phyloP scores from a whole-genome alignment of 495 filamentous ascomycete genomes.

The Aspergillus cavernicola region DNA sequence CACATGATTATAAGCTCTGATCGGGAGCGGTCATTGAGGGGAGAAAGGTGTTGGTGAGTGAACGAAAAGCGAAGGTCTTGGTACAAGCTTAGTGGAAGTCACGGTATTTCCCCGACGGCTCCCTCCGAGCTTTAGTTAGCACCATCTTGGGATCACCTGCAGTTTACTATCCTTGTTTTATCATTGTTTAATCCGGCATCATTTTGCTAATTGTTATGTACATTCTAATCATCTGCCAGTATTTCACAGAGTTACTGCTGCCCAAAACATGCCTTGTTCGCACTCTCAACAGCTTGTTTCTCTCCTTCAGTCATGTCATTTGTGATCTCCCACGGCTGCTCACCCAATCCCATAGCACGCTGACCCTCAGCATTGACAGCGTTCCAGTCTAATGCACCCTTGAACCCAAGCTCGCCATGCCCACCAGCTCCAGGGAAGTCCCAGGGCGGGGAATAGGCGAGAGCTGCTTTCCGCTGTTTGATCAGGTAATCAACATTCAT shows the following conservation, averaged over 20 bases:
- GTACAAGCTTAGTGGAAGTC: slow-evolving; percentile 6
- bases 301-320: slow-evolving; percentile 51
- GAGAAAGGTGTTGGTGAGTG: slow-evolving; percentile 5
- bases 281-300: slow-evolving; percentile 50
- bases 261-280: slow-evolving; percentile 54
- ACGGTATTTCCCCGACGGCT: background rate
- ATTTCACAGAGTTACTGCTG: too few species aligned
- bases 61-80: slow-evolving; percentile 1
- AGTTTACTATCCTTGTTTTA: background rate
- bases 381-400: slow-evolving; percentile 38
- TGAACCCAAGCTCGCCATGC: slow-evolving; percentile 40
- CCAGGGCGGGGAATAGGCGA: slow-evolving; percentile 47
- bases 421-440: slow-evolving; percentile 60
- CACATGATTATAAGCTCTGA: slow-evolving; percentile 34
- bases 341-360: slow-evolving; percentile 57
- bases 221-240: too few species aligned
- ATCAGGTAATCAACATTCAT: slow-evolving; percentile 65
- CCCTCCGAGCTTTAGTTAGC: background rate
- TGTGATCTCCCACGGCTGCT: slow-evolving; percentile 45
- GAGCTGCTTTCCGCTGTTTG: slow-evolving; percentile 59
- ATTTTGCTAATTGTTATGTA: too few species aligned
- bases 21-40: slow-evolving; percentile 29
- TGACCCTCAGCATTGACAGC: slow-evolving; percentile 42
- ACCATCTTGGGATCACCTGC: background rate
- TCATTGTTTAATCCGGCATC: too few species aligned